Percentiles rank a stretch among this genome's conserved stretches.
Evolutionary conservation across 495 filamentous ascomycete species (phyloP).

Genomic region (Cercophora sp.): DNA sequence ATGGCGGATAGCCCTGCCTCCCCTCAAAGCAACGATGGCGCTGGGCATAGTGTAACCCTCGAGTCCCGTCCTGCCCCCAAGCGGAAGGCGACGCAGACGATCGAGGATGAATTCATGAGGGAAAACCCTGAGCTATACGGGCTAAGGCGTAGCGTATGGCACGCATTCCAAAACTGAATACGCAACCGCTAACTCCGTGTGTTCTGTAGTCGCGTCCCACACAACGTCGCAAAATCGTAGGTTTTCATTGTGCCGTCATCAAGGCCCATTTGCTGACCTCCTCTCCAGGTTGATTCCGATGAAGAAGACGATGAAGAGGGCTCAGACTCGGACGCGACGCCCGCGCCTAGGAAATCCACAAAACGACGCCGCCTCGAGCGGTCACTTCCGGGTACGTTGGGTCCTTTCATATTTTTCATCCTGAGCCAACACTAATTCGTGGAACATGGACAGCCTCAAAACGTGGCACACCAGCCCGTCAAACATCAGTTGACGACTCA

Average conservation of each 20-base stretch:
- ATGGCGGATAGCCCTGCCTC: slow-evolving; percentile 60
- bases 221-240: slow-evolving; percentile 49
- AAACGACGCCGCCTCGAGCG: slow-evolving; percentile 49
- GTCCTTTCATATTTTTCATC: not conserved
- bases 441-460: slow-evolving; percentile 56
- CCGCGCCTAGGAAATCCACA: slow-evolving; percentile 42
- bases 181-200: too few species aligned
- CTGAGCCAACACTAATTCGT: slow-evolving; percentile 21
- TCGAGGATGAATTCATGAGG: slow-evolving; percentile 77
- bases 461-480: slow-evolving; percentile 56
- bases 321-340: slow-evolving; percentile 63
- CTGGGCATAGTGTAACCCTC: slow-evolving; percentile 61
- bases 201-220: slow-evolving; percentile 45
- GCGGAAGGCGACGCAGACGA: slow-evolving; percentile 61
- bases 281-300: slow-evolving; percentile 60
- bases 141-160: slow-evolving; percentile 83
- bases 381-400: slow-evolving; percentile 45
- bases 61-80: slow-evolving; percentile 63
- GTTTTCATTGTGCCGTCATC: slow-evolving; percentile 19
- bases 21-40: slow-evolving; percentile 41
- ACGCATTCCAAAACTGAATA: too few species aligned
- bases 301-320: slow-evolving; percentile 61
- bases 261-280: slow-evolving; percentile 20
- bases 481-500: slow-evolving; percentile 57
- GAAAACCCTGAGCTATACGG: slow-evolving; percentile 97